Base-by-base conservation (phyloP, 176 grass and related monocot species). In the Ampelocalamus luodianensis region DNA sequence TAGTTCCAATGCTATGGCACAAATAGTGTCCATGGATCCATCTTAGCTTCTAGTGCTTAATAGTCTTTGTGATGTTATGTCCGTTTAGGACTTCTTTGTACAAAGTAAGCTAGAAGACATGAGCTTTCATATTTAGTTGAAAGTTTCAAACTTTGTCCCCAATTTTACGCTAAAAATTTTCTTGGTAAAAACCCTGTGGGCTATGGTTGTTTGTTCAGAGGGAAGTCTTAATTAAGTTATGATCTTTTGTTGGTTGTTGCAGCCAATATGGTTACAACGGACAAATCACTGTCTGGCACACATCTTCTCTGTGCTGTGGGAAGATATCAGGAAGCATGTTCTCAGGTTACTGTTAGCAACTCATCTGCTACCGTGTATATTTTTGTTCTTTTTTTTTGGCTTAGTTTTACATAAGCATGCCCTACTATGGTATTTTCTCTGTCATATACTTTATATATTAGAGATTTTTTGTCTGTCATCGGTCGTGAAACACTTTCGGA, bases 241-340 rank as follows among this genome's bases (percentile, higher is more conserved):
- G 79, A 65, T 81, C 26, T 80, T 67, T 27, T 95, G 67, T 86
- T 96, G 96, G 96, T 98, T 88, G 91, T 98, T 85, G 96, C 93
- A 53, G 96, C 96, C 77, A 98, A 98, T 96, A 98, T 98, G 96
- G 96, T 99, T 83, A 96, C 93, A 85, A 94, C 93, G 0, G 96
- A 99, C 81, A 99, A 96, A 80, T 94, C 93, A 6, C 83, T 99
- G 17, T 95, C 90, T 73, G 93, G 96, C 67, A 99, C 90, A 15
- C 96, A 99, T 96, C 45, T 99, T 87, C 93, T 99, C 3, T 99
- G 93, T 99, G 96, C 96, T 65, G 96, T 99, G 65, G 96, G 96
- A 56, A 92, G 88, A 88, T 99, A 96, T 86, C 96, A 96, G 80
- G 93, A 99, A 95, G 93, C 93, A 50, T 99, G 96, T 83, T 99